Conservation (phyloP, 176 grass and related monocot species). For the Musa acuminata region DNA sequence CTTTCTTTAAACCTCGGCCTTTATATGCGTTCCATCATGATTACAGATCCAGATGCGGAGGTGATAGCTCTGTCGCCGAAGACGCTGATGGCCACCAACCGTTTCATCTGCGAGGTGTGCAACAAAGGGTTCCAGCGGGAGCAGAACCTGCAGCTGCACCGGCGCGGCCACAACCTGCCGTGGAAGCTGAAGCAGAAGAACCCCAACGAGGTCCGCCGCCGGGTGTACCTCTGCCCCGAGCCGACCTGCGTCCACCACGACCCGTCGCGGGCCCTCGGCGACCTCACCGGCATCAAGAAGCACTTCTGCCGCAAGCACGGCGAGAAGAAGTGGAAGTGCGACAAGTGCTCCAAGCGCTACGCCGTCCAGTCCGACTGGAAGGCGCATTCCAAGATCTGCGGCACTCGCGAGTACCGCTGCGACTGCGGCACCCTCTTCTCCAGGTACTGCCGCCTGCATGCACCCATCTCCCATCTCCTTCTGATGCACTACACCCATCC, state of each 20-base stretch:
- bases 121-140: conserved; percentile 96
- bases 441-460: conserved; percentile 33
- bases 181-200: conserved; percentile 99
- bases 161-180: conserved; percentile 88
- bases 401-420: conserved; percentile 95
- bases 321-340: conserved; percentile 99
- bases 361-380: conserved; percentile 99
- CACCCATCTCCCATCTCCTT: background rate
- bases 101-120: conserved; percentile 98
- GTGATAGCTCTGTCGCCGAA: conserved; percentile 90
- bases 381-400: conserved; percentile 98
- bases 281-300: conserved; percentile 96
- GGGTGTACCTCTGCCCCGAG: conserved; percentile 96
- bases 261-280: conserved; percentile 71
- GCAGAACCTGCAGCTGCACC: conserved; percentile 99
- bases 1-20: background rate
- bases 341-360: conserved; percentile 98
- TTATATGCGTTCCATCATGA: background rate
- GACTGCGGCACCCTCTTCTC: conserved; percentile 99
- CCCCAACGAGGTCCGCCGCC: conserved; percentile 59
- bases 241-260: conserved; percentile 93
- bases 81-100: conserved; percentile 79
- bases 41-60: conserved; percentile 79
- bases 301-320: conserved; percentile 99
- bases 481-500: background rate